Conservation (phyloP, 2,329 filamentous ascomycete species). For the Colletotrichum simmondsii region DNA sequence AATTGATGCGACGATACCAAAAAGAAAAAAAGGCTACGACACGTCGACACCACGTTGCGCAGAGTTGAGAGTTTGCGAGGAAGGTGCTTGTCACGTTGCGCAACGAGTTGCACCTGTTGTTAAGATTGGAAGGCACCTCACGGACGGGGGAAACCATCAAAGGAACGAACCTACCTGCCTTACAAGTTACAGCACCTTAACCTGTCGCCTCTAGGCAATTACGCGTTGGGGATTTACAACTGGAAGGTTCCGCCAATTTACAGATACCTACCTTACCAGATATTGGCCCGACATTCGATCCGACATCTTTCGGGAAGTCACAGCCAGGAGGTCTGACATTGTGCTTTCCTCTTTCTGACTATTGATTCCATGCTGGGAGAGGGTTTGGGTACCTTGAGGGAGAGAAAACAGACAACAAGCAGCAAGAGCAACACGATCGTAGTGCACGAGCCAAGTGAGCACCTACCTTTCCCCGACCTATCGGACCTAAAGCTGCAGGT, state of each 20-base stretch:
- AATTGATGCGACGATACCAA: neutral
- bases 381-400: neutral
- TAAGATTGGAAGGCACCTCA: neutral
- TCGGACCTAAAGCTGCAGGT: too few species aligned
- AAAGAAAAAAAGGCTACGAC: neutral
- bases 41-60: slow-evolving; percentile 1
- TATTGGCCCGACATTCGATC: neutral
- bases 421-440: neutral
- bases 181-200: too few species aligned
- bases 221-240: neutral
- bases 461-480: neutral
- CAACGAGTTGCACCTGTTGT: neutral
- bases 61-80: neutral
- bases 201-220: too few species aligned
- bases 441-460: neutral
- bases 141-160: neutral
- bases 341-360: neutral
- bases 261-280: neutral
- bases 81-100: neutral
- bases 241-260: neutral
- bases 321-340: neutral
- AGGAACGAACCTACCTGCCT: too few species aligned
- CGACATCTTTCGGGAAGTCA: neutral
- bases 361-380: neutral
- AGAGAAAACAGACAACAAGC: neutral